These are phyloP conservation scores for Carpinus fangiana DNA, from an alignment of 306 rosid species.

Conservation along the genomic window DNA sequence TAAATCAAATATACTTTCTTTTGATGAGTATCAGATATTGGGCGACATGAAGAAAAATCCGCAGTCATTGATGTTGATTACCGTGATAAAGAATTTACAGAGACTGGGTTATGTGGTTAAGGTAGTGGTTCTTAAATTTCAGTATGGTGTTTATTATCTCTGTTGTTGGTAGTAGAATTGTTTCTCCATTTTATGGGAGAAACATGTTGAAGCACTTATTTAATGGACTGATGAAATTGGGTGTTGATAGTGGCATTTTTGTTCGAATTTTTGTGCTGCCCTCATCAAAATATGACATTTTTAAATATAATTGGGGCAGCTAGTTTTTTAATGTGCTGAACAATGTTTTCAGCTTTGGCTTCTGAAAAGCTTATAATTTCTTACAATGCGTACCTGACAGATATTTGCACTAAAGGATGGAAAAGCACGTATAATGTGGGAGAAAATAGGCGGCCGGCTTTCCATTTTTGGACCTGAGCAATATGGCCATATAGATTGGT, in stretches of 20 bases:
- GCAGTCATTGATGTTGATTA: constrained; percentile 73
- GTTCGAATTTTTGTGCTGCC: constrained; percentile 6
- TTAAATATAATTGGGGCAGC: constrained; percentile 13
- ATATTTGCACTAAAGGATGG: constrained; percentile 72
- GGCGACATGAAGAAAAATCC: constrained; percentile 76
- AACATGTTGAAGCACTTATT: neutral
- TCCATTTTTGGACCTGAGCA: constrained; percentile 52
- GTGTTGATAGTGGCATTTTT: constrained; percentile 9
- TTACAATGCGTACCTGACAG: constrained; percentile 49
- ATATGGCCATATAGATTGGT: constrained; percentile 75
- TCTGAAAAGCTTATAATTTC: constrained; percentile 30
- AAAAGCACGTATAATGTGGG: constrained; percentile 72
- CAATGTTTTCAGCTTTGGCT: constrained; percentile 26
- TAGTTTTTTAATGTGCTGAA: constrained; percentile 20
- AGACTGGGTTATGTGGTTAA: constrained; percentile 79
- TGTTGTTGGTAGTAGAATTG: neutral
- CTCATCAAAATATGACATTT: constrained; percentile 26
- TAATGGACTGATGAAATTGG: neutral
- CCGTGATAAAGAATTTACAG: constrained; percentile 69
- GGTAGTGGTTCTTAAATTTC: constrained; percentile 48
- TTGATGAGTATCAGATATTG: constrained; percentile 56
- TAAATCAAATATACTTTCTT: constrained; percentile 29
- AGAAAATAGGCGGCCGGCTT: constrained; percentile 58
- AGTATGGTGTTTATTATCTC: constrained; percentile 20
- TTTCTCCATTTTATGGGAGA: neutral